Conservation (phyloP, 1,284 basidiomycete species). For the Moesziomyces antarcticus region DNA sequence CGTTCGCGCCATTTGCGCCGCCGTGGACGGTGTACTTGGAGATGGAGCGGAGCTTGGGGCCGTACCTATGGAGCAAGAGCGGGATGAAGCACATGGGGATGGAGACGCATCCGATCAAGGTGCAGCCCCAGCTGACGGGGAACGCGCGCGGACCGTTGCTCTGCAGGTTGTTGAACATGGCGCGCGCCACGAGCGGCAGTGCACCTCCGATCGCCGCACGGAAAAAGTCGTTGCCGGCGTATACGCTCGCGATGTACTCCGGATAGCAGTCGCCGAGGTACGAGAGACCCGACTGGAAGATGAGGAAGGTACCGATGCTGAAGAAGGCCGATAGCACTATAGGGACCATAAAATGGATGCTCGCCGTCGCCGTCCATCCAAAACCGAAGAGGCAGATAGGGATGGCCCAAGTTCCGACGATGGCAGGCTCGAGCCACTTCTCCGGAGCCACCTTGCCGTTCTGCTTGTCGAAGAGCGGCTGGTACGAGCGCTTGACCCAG, state of each 20-base stretch:
- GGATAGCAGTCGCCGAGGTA: constrained; percentile 51
- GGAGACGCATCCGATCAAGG: constrained; percentile 50
- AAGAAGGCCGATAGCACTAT: constrained; percentile 45
- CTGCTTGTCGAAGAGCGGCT: constrained; percentile 29
- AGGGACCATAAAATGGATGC: constrained; percentile 60
- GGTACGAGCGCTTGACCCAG: constrained; percentile 37
- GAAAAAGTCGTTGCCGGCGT: constrained; percentile 56
- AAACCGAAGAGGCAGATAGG: constrained; percentile 59
- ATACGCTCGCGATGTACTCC: constrained; percentile 50
- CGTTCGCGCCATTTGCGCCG: neutral
- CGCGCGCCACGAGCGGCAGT: constrained; percentile 46
- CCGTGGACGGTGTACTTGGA: constrained; percentile 45
- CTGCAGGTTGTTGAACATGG: constrained; percentile 57
- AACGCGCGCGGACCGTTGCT: constrained; percentile 47
- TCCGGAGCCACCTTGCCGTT: constrained; percentile 48
- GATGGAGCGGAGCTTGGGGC: constrained; percentile 47
- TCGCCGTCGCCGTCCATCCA: constrained; percentile 55
- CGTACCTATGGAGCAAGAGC: constrained; percentile 50
- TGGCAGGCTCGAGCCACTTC: constrained; percentile 51
- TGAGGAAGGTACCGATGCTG: constrained; percentile 45
- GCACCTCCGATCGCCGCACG: constrained; percentile 51
- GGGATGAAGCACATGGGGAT: constrained; percentile 53
- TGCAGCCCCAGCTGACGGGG: constrained; percentile 56
- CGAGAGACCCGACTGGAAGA: constrained; percentile 52
- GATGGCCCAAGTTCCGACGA: constrained; percentile 70